Base-by-base conservation (phyloP, 2,329 filamentous ascomycete genomes). In the Byssothecium circinans region DNA sequence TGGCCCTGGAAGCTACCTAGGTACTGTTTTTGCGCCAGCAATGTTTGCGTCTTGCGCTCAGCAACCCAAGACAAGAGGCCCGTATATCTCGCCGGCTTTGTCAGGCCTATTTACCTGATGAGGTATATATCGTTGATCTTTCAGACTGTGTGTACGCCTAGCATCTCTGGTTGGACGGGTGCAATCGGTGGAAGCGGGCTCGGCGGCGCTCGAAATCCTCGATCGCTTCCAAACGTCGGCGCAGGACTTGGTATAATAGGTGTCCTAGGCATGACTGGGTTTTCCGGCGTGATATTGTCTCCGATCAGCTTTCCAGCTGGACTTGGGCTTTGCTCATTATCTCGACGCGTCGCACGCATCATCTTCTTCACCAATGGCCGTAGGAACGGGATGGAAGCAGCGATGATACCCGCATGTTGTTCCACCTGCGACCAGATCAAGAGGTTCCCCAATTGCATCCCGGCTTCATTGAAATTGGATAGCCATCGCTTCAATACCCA, bases 391-490 rank as follows among this genome's bases (percentile, higher is more conserved):
- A 67, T 58, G 2, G 65, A 68, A n/a, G 56, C 64, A 1, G 65
- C 57, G 19, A 67, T 62, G 27, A 68, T 62, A 15, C 62, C 65
- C 2, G 61, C 49, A 34, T 68, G 58, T 33, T 65, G 64, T 40
- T 68, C 65, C 10, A 68, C 60, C 29, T 68, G 64, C 5, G 57
- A 60, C 64, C 64, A 68, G 32, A 68, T 52, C n/a, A 67, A 39
- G 0, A 68, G 46, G 15, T 64, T 57, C 2, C 45, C 52, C 8
- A 45, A 53, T 17, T 60, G 52, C 20, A 52, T 33, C 2, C 43
- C 54, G 20, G 60, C 47, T 12, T 61, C 39, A 11, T 20, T 11
- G n/a, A 44, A 61, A 33, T 40, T 36, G 10, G 57, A 57, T 2
- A 63, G 45, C 67, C 67, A 70, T n/a, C 60, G 45, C 3, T 57